Conservation (phyloP, 129 eudicot genomes). For the Smallanthus sonchifolius region DNA sequence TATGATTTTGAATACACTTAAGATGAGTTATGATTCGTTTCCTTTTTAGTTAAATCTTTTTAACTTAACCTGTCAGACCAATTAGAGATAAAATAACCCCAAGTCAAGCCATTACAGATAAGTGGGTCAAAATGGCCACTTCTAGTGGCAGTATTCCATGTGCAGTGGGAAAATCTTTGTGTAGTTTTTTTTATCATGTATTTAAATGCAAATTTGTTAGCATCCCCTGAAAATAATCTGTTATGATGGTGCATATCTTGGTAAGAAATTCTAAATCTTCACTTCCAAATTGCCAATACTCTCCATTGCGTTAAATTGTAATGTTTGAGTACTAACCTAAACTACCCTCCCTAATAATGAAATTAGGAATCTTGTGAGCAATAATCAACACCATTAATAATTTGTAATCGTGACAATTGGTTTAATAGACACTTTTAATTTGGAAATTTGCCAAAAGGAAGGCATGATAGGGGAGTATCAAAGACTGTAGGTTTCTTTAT, state of each 20-base stretch:
- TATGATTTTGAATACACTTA: background rate
- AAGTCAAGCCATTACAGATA: background rate
- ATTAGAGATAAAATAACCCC: background rate
- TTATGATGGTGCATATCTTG: background rate
- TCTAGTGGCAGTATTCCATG: background rate
- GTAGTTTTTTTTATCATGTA: background rate
- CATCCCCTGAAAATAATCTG: background rate
- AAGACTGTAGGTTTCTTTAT: background rate
- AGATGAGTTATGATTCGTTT: background rate
- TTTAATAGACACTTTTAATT: background rate
- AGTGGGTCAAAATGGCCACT: background rate
- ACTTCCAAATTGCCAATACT: background rate
- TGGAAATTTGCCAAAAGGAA: background rate
- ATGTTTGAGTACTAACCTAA: background rate
- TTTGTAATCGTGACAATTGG: background rate
- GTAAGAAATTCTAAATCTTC: background rate
- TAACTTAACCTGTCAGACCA: background rate
- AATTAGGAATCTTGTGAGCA: background rate
- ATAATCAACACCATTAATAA: background rate
- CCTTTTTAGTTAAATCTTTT: background rate
- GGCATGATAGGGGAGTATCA: background rate
- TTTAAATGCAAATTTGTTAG: background rate
- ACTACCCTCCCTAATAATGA: background rate
- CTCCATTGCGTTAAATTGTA: background rate
- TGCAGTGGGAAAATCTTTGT: background rate